Evolutionary conservation across 129 eudicot genomes (phyloP).

Genomic region (Helianthus annuus): DNA sequence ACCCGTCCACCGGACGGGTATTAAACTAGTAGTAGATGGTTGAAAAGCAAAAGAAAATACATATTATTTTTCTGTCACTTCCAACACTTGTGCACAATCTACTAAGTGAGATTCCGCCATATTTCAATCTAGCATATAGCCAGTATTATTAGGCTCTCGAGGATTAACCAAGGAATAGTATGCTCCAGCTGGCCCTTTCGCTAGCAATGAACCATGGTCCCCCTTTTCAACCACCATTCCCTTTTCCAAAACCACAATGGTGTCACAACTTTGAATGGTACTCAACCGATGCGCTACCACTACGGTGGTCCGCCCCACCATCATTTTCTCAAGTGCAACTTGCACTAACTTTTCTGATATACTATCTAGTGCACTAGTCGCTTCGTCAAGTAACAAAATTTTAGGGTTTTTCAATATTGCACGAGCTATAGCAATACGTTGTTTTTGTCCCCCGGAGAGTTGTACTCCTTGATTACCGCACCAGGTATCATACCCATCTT

Average conservation of each 20-base stretch:
- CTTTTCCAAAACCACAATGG: conserved; percentile 57
- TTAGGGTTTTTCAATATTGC: conserved; percentile 62
- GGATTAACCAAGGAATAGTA: conserved; percentile 64
- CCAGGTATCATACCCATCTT: conserved; percentile 74
- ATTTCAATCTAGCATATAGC: background rate
- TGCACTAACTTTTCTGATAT: conserved; percentile 83
- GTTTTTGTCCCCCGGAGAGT: conserved; percentile 74
- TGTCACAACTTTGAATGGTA: conserved; percentile 69
- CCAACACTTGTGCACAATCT: too few species aligned
- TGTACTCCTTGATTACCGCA: conserved; percentile 81
- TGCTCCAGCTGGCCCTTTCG: conserved; percentile 60
- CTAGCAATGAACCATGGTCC: conserved; percentile 62
- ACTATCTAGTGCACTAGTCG: conserved; percentile 86
- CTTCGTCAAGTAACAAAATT: conserved; percentile 66
- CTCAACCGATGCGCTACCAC: conserved; percentile 89
- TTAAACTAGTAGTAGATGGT: too few species aligned
- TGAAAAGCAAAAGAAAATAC: background rate
- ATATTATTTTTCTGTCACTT: too few species aligned
- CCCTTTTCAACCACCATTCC: conserved; percentile 83
- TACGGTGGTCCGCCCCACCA: conserved; percentile 76
- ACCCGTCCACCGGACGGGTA: too few species aligned
- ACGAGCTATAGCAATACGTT: conserved; percentile 72
- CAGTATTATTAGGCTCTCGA: conserved; percentile 37
- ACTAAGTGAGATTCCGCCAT: background rate
- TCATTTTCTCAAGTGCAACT: conserved; percentile 68